Evolutionary conservation across 2,329 filamentous ascomycete genomes (phyloP).

Genomic region (Cadophora sp.): DNA sequence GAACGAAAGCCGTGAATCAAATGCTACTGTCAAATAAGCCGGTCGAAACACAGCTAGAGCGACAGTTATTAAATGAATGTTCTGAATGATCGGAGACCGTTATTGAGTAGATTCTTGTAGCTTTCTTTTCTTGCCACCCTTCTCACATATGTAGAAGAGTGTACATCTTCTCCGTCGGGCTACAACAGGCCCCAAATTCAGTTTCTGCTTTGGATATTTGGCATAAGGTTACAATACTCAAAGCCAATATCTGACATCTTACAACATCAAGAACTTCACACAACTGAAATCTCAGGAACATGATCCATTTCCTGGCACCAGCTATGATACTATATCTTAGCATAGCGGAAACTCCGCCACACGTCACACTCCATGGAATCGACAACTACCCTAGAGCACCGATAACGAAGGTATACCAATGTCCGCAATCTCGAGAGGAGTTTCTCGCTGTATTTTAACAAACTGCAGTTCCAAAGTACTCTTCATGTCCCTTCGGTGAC

Average conservation of each 20-base stretch:
- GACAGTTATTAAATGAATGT: too few relatives aligned
- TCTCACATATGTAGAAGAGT: too few relatives aligned
- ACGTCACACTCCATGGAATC: constrained; percentile 1
- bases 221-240: neutral
- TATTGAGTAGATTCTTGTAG: too few relatives aligned
- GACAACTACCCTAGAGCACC: neutral
- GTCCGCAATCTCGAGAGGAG: neutral
- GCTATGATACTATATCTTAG: neutral
- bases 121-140: too few relatives aligned
- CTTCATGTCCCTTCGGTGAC: constrained; percentile 3
- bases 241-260: too few relatives aligned
- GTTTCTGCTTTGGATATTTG: too few relatives aligned
- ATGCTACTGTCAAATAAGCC: too few relatives aligned
- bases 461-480: neutral
- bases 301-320: neutral
- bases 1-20: too few relatives aligned
- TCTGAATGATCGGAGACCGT: too few relatives aligned
- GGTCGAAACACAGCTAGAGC: too few relatives aligned
- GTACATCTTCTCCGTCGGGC: too few relatives aligned
- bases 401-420: neutral
- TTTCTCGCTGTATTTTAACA: neutral
- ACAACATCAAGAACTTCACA: neutral
- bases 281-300: neutral
- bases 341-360: neutral
- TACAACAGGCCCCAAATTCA: too few relatives aligned